Evolutionary conservation across 1,139 yeast genomes (phyloP).

Genomic region (Blastobotrys petasosporus): DNA sequence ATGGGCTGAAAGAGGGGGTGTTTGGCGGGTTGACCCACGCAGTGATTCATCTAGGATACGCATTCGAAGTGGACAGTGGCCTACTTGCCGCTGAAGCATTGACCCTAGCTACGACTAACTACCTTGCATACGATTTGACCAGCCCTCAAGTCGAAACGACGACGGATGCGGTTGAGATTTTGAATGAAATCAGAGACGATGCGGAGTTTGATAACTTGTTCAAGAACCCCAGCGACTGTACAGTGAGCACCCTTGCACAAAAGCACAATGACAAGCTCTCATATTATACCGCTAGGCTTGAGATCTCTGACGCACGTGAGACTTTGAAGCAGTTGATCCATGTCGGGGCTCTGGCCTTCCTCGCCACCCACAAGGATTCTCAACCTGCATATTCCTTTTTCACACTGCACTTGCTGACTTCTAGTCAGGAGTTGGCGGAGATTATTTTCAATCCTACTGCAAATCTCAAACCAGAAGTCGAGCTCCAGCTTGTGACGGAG

Average conservation of each 20-base stretch:
- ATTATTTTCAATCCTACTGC: constrained; percentile 18
- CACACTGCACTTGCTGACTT: constrained; percentile 30
- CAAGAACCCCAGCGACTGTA: constrained; percentile 11
- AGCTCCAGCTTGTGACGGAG: constrained; percentile 16
- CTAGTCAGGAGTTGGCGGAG: constrained; percentile 28
- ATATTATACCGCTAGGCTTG: constrained; percentile 20
- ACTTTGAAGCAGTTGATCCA: constrained; percentile 20
- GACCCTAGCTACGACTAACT: constrained; percentile 17
- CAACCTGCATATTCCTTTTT: constrained; percentile 27
- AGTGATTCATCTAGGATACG: constrained; percentile 33
- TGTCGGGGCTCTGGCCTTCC: constrained; percentile 20
- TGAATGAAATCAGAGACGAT: constrained; percentile 21
- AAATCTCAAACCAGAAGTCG: constrained; percentile 17
- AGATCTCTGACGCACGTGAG: constrained; percentile 17
- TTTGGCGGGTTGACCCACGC: constrained; percentile 30
- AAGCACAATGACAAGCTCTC: constrained; percentile 15
- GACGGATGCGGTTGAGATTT: constrained; percentile 15
- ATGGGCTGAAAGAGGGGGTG: constrained; percentile 15
- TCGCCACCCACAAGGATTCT: constrained; percentile 24
- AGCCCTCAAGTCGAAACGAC: constrained; percentile 2
- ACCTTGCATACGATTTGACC: not conserved
- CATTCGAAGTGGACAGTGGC: constrained; percentile 29
- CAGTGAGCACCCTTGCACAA: constrained; percentile 7
- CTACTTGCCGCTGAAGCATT: constrained; percentile 32
- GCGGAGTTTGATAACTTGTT: constrained; percentile 17